These are phyloP conservation scores for Leishmania arabica DNA, from an alignment of 208 protist genomes.

Conservation along the genomic window DNA sequence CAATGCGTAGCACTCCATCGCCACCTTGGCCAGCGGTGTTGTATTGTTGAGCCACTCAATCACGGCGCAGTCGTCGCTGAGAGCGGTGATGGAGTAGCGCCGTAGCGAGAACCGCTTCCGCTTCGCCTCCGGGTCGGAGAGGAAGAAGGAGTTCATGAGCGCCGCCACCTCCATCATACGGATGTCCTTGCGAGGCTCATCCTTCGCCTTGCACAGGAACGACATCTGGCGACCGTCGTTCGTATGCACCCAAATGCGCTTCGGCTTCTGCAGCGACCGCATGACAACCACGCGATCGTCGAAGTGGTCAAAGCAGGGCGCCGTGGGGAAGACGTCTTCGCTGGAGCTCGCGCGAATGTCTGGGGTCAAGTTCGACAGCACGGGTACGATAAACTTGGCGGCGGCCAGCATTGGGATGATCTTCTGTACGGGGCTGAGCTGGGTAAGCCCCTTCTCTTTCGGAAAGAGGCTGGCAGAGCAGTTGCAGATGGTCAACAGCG, in stretches of 20 bases:
- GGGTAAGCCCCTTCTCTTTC: conserved; percentile 39
- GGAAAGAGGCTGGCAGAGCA: conserved; percentile 44
- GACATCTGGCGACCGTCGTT: conserved; percentile 66
- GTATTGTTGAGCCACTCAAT: conserved; percentile 97
- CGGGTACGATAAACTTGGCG: conserved; percentile 69
- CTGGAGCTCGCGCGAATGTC: conserved; percentile 32
- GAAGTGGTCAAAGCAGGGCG: conserved; percentile 75
- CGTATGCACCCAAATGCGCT: conserved; percentile 87
- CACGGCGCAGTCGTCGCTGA: conserved; percentile 92
- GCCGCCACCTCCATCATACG: conserved; percentile 96
- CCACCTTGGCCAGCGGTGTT: conserved; percentile 71
- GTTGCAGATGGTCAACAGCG: conserved; percentile 82
- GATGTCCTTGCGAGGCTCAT: conserved; percentile 95
- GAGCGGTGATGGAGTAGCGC: conserved; percentile 87
- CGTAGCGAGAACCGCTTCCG: conserved; percentile 83
- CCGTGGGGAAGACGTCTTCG: conserved; percentile 49
- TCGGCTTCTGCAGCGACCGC: conserved; percentile 92
- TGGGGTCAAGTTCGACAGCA: conserved; percentile 74
- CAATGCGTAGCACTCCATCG: conserved; percentile 78
- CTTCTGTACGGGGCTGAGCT: conserved; percentile 62
- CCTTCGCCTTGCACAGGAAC: conserved; percentile 94
- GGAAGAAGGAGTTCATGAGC: conserved; percentile 94
- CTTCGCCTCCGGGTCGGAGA: conserved; percentile 76
- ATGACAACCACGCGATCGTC: conserved; percentile 82
- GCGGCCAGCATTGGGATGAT: conserved; percentile 48